Evolutionary conservation across 441 rosid species (phyloP).

Genomic region (Hura crepitans): DNA sequence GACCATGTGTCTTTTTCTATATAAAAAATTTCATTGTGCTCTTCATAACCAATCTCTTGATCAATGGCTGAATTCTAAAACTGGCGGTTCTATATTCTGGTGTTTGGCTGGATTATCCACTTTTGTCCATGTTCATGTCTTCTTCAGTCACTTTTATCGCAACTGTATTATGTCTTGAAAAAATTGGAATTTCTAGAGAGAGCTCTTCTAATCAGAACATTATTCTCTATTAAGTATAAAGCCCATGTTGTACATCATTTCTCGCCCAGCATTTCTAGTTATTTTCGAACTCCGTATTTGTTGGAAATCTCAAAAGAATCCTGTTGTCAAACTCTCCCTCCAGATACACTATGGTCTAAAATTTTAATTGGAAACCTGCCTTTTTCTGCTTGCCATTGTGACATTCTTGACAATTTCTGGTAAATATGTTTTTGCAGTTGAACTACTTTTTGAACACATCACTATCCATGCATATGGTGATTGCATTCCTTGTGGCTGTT

Average conservation of each 20-base stretch:
- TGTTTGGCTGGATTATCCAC: not conserved
- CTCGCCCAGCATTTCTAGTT: not conserved
- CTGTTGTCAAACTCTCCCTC: not conserved
- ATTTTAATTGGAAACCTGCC: not conserved
- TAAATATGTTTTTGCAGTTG: constrained; percentile 47
- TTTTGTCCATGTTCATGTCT: not conserved
- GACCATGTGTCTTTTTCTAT: not conserved
- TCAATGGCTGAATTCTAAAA: not conserved
- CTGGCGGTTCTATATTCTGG: no score
- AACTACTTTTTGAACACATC: constrained; percentile 83
- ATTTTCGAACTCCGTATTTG: not conserved
- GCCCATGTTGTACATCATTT: not conserved
- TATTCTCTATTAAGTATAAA: no score
- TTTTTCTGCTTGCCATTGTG: not conserved
- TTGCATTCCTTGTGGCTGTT: constrained; percentile 87
- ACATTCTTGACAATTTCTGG: not conserved
- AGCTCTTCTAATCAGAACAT: no score
- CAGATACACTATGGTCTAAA: not conserved
- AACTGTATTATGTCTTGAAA: no score
- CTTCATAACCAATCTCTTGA: not conserved
- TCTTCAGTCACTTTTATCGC: no score
- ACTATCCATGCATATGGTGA: constrained; percentile 71
- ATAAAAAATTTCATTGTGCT: not conserved
- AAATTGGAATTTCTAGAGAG: no score
- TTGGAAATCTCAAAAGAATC: not conserved